Evolutionary conservation across 2,329 filamentous ascomycete genomes (phyloP), one percentile per base, ranked within the genome.

Genomic region (Aspergillus sojae): DNA sequence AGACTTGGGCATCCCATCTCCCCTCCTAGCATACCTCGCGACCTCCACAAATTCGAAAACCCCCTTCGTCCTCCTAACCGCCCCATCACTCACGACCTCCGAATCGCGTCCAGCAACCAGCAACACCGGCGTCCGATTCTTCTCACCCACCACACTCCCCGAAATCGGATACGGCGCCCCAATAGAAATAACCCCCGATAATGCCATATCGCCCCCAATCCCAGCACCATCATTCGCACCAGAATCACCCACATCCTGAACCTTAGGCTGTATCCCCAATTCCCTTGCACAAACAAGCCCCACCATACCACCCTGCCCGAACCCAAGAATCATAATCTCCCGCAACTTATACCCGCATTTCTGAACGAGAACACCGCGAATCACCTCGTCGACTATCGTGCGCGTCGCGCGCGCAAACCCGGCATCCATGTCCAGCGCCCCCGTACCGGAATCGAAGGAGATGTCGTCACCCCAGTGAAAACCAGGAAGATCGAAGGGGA

Each of bases 1-100:
- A 74, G 85, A 90, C 53, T 83, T 82, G n/a, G 93, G 93, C 94
- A 97, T 97, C 1, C 85, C 85, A 76, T 96, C 92, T 6, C 89
- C 91, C 3, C 76, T 78, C 73, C 89, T 87, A 72, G 84, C 86
- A 88, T 91, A 95, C 71, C 86, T 86, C 61, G 88, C 88, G 67
- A 89, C 83, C 75, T 88, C 84, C 26, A 92, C 88, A 71, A 88
- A 83, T 67, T 83, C 80, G 77, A 94, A 95, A 60, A 86, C 84
- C 48, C 82, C 80, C 74, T 88, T 90, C 41, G 93, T 79, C 62
- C 84, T 81, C n/a, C 88, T 84, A 19, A 90, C 82, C 0, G 87
- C 87, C 11, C 87, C 85, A 5, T 87, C 84, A 11, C 88, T 89
- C 1, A 92, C 81, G 70, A 86, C 82, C 57, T 80, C 63, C 9